These are phyloP conservation scores for Phylloporus sp. DNA, from an alignment of 768 basidiomycete species.

Conservation along the genomic window DNA sequence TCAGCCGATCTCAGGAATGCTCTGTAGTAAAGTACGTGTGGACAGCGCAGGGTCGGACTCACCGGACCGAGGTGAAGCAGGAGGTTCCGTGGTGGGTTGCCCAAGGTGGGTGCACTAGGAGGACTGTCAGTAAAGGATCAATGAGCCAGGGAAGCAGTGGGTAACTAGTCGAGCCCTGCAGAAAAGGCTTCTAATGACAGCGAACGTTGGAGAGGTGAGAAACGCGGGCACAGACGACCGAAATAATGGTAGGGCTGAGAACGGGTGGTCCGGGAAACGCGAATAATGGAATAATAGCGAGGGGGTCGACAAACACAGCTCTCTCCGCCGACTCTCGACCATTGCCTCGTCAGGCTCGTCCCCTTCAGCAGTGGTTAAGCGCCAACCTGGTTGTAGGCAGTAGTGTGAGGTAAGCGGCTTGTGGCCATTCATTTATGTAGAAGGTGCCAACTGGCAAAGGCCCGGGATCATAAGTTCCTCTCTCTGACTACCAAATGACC, in stretches of 20 bases:
- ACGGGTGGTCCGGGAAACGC: not conserved
- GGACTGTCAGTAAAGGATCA: not conserved
- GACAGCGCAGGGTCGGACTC: not conserved
- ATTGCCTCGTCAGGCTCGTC: no score
- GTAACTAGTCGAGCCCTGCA: not conserved
- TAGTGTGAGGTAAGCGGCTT: slow-evolving; percentile 17
- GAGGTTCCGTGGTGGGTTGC: no score
- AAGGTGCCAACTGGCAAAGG: no score
- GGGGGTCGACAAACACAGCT: slow-evolving; percentile 1
- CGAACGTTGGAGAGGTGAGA: slow-evolving; percentile 1
- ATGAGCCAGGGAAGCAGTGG: not conserved
- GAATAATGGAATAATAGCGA: slow-evolving; percentile 1
- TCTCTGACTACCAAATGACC: slow-evolving; percentile 13
- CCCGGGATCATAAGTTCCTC: no score
- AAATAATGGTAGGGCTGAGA: not conserved
- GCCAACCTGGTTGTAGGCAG: no score
- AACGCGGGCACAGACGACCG: not conserved
- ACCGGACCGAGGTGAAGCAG: not conserved
- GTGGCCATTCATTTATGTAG: not conserved
- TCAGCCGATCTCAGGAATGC: slow-evolving; percentile 9
- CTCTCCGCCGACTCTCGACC: no score
- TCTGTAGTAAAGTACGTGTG: not conserved
- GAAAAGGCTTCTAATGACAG: not conserved
- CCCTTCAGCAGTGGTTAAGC: no score
- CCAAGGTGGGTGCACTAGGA: no score